Evolutionary conservation across 2,329 filamentous ascomycete genomes (phyloP), one percentile per base, ranked within the genome.

Genomic region (Lasiodiplodia sp.): DNA sequence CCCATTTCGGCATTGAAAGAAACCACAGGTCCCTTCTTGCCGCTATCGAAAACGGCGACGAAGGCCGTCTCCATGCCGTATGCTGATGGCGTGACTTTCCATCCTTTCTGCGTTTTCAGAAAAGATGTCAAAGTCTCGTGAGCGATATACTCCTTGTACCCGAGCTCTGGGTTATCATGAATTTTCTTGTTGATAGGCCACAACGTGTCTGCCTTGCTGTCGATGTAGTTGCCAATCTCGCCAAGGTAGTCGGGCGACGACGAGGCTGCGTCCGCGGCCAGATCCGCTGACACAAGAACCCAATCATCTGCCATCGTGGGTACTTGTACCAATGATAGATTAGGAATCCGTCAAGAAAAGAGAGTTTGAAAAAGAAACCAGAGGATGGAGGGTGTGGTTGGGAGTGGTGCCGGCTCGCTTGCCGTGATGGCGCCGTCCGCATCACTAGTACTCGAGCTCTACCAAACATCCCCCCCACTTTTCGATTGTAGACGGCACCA

Each of bases 51-150:
- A 1, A 83, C 81, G 4, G 85, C 85, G 31, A 83, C 80, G 79
- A 86, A 87, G 14, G 86, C 86, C 2, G 86, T 88, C 40, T 79
- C 77, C 70, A 88, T 79, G 10, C 81, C 83, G 70, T 86, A 87
- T 0, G 84, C 85, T 1, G 84, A 85, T 2, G 80, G 79, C 1
- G 80, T 86, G 31, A 88, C 85, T 37, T 81, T 77, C 85, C 86
- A 87, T 44, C 80, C 83, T 16, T 77, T 63, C 63, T 79, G 80
- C 16, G 73, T 76, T 16, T 75, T 75, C 73, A 87, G 78, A 69
- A 85, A 88, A 6, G 78, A 77, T 0, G 84, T 86, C 62, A 88
- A 75, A 3, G 82, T 78, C 16, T 84, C 79, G 71, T 88, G 86
- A 0, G 85, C 84, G 52, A 83, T 83, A 68, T 79, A 78, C 69